A percentile compares a stretch with the other conserved stretches of the same genome.
Conservation (phyloP, 495 filamentous ascomycete species). For the Rhizodiscina lignyota region DNA sequence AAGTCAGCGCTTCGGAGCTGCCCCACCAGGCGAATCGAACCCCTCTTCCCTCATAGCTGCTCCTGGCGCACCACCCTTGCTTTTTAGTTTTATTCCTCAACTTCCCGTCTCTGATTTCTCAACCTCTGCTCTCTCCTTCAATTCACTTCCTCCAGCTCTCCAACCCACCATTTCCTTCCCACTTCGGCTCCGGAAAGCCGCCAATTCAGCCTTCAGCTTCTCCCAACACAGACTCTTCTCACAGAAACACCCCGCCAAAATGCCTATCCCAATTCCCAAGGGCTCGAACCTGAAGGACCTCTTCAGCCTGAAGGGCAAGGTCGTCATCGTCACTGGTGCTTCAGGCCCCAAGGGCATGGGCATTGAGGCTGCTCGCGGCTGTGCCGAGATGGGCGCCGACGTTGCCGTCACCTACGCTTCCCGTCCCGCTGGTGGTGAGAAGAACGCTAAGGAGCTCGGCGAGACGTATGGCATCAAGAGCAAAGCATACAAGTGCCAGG, state of each 20-base stretch:
- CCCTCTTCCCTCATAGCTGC: too few species aligned
- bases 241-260: conserved; percentile 12
- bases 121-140: too few species aligned
- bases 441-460: conserved; percentile 43
- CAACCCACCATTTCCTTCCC: too few species aligned
- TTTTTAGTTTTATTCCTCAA: too few species aligned
- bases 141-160: too few species aligned
- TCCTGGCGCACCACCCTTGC: too few species aligned
- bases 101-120: too few species aligned
- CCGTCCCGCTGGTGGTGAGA: conserved; percentile 40
- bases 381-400: conserved; percentile 56
- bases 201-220: too few species aligned
- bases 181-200: too few species aligned
- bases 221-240: neutral
- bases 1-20: too few species aligned
- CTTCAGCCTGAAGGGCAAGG: conserved; percentile 58
- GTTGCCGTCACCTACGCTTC: conserved; percentile 52
- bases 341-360: conserved; percentile 55
- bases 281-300: conserved; percentile 42
- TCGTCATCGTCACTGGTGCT: conserved; percentile 54
- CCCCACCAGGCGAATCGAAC: too few species aligned
- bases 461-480: conserved; percentile 46
- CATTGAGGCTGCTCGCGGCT: conserved; percentile 55
- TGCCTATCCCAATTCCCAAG: conserved; percentile 42
- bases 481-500: conserved; percentile 47